Percentiles rank a stretch among this genome's conserved stretches.
Evolutionary conservation across 1,284 basidiomycete genomes (phyloP).

Genomic region (Filobasidium uniguttulatum): DNA sequence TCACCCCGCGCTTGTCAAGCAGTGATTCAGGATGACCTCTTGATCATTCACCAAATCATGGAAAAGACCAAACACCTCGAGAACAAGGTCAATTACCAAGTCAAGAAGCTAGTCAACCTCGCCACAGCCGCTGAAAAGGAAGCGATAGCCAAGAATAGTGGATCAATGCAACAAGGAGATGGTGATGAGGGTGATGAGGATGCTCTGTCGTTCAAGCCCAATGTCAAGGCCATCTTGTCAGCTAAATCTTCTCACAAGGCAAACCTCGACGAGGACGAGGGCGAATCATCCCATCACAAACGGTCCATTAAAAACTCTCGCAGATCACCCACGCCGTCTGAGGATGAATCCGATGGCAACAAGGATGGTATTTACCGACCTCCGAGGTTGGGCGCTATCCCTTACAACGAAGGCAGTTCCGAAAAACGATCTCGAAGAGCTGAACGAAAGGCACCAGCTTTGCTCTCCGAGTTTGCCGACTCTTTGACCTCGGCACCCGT

Average conservation of each 20-base stretch:
- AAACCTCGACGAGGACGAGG: conserved; percentile 28
- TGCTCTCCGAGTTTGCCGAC: conserved; percentile 46
- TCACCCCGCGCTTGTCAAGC: conserved; percentile 1
- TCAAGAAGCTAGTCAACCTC: conserved; percentile 75
- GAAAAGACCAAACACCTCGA: conserved; percentile 51
- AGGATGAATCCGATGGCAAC: conserved; percentile 27
- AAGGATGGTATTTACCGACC: conserved; percentile 65
- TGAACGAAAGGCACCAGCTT: conserved; percentile 56
- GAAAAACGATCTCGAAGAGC: conserved; percentile 34
- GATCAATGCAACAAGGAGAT: conserved; percentile 1
- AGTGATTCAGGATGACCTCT: conserved; percentile 27
- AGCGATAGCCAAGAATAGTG: conserved; percentile 52
- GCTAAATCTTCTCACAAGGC: conserved; percentile 18
- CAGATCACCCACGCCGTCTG: conserved; percentile 12
- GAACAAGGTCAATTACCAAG: conserved; percentile 78
- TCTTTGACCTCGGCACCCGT: conserved; percentile 45
- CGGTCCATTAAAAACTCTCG: conserved; percentile 14
- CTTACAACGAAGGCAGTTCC: conserved; percentile 56
- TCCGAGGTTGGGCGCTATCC: conserved; percentile 80
- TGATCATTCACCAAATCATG: conserved; percentile 40
- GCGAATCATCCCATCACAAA: conserved; percentile 15
- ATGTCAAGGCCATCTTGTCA: conserved; percentile 43
- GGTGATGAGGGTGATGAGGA: conserved; percentile 38
- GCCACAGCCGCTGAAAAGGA: conserved; percentile 42
- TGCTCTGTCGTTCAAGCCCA: conserved; percentile 78